These are phyloP conservation scores for Ceratocystis eucalypticola DNA, from an alignment of 2,329 filamentous ascomycete species.

Conservation along the genomic window DNA sequence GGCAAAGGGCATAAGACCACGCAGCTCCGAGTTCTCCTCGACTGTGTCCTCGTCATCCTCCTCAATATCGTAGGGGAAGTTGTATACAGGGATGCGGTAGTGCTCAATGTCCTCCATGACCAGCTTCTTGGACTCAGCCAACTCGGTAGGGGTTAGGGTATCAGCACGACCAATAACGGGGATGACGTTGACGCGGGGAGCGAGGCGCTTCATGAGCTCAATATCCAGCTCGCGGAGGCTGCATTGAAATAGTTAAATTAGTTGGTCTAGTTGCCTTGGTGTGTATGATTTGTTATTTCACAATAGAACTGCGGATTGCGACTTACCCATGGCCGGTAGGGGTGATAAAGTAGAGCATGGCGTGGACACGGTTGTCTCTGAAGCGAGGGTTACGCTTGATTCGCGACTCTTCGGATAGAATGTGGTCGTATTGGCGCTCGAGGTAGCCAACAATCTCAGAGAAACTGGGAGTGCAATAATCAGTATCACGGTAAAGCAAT, in stretches of 20 bases:
- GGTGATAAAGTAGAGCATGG: conserved; percentile 97
- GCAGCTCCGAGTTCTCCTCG: conserved; percentile 94
- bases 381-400: conserved; percentile 99
- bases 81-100: conserved; percentile 98
- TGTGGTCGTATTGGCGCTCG: conserved; percentile 98
- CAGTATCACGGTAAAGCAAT: background rate
- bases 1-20: conserved; percentile 95
- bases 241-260: conserved; percentile 20
- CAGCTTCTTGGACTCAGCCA: conserved; percentile 98
- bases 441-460: conserved; percentile 96
- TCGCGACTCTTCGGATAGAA: conserved; percentile 96
- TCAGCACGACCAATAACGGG: conserved; percentile 98
- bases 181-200: conserved; percentile 95
- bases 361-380: conserved; percentile 97
- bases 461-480: conserved; percentile 47
- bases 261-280: background rate
- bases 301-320: background rate
- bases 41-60: conserved; percentile 99
- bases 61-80: conserved; percentile 99
- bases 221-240: conserved; percentile 98
- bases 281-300: too few species aligned
- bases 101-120: conserved; percentile 99
- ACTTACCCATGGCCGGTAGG: conserved; percentile 84
- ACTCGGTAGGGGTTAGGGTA: conserved; percentile 86
- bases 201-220: conserved; percentile 98